Evolutionary conservation across 2,329 filamentous ascomycete genomes (phyloP), one percentile per base, ranked within the genome.

Genomic region (Venturiaceae sp.): DNA sequence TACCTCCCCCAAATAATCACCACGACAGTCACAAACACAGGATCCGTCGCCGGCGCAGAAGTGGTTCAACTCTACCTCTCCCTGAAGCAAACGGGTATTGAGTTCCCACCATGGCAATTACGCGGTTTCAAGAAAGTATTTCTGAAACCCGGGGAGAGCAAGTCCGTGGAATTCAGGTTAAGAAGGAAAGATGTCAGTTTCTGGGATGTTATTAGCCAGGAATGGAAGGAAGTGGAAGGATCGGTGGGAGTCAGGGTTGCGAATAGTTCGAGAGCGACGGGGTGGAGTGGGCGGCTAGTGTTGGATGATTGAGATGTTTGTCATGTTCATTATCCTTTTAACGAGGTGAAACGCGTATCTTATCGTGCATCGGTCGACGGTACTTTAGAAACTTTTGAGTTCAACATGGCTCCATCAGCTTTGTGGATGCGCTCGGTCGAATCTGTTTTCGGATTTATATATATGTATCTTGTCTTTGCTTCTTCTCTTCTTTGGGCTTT

Each of bases 21-120:
- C 6, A 68, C 66, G 7, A 68, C 66, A 26, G 65, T 73, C 57
- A 67, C 63, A 9, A 74, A 74, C 63, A 67, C 63, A 11, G 71
- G 71, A 37, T 60, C 65, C 32, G 65, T 71, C 5, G 62, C 65
- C 6, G 71, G 70, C 52, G 69, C 71, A 5, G 71, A 73, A 57
- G 70, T 72, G 3, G 65, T 71, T 2, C 72, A 74, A 62, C 63
- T 74, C 28, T 72, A 72, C 60, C 61, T 74, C 6, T 67, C 66
- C 7, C 67, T 71, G 44, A 71, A 72, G 6, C 62, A 60, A 2
- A 64, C 66, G 33, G 66, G 68, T 14, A 36, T 46, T 21, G 61
- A 61, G 14, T 64, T 65, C 54, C 67, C 71, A 21, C 66, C 67
- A 2, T 68, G 66, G 62, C 70, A 73, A 63, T 64, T 73, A 21